A percentile compares a stretch with the other conserved stretches of the same genome.
phyloP scores from a whole-genome alignment of 2,329 filamentous ascomycete genomes.

The Fonsecaea monophora region DNA sequence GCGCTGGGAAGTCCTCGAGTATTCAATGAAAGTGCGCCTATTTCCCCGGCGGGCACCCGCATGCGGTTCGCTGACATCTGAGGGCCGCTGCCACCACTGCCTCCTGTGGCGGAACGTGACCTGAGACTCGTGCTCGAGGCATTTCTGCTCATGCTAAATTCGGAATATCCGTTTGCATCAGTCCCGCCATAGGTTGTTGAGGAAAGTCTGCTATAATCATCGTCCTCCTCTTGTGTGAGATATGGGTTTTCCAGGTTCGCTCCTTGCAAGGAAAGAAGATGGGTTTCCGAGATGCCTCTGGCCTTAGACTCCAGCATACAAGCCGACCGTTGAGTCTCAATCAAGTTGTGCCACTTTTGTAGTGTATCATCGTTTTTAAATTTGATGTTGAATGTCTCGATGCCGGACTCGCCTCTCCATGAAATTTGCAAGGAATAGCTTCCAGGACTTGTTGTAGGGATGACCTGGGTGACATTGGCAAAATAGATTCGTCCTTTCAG shows the following conservation, averaged over 20 bases:
- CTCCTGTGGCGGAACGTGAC: conserved; percentile 76
- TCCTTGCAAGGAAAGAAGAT: conserved; percentile 80
- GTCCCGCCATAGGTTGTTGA: conserved; percentile 41
- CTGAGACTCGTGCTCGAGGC: conserved; percentile 77
- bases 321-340: conserved; percentile 73
- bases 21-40: conserved; percentile 36
- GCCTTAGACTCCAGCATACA: conserved; percentile 58
- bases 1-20: conserved; percentile 43
- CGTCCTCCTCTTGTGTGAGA: conserved; percentile 63
- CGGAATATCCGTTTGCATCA: conserved; percentile 51
- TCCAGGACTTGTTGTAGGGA: conserved; percentile 84
- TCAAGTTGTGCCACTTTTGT: conserved; percentile 85
- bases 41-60: conserved; percentile 30
- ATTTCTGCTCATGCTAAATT: conserved; percentile 67
- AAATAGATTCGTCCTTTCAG: conserved; percentile 98
- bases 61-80: conserved; percentile 35
- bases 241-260: conserved; percentile 85
- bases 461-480: conserved; percentile 96
- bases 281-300: conserved; percentile 63
- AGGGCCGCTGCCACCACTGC: conserved; percentile 48
- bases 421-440: conserved; percentile 96
- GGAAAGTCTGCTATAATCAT: conserved; percentile 48
- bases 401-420: conserved; percentile 97
- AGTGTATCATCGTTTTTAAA: conserved; percentile 90
- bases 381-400: conserved; percentile 95